Conservation (phyloP, 208 protist species). For the Herpetomonas samuelpessoai region DNA sequence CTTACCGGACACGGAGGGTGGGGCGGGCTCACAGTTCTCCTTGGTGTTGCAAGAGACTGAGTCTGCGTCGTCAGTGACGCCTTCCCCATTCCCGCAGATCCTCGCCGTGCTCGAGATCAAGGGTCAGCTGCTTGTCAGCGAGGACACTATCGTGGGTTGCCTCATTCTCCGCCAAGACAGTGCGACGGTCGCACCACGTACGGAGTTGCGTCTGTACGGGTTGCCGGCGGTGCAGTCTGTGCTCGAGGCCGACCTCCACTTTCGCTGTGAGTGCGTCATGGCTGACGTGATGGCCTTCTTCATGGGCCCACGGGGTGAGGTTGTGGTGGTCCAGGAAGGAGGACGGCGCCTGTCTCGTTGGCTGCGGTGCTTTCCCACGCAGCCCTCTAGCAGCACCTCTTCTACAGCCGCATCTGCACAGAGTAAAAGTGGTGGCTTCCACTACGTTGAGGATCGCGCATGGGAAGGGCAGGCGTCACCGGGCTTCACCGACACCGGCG, state of each 20-base stretch:
- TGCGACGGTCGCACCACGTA: not conserved
- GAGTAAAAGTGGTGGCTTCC: slow-evolving; percentile 15
- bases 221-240: slow-evolving; percentile 42
- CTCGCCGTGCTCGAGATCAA: slow-evolving; percentile 17
- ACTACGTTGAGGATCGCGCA: slow-evolving; percentile 26
- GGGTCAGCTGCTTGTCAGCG: slow-evolving; percentile 37
- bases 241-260: slow-evolving; percentile 8
- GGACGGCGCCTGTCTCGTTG: slow-evolving; percentile 33
- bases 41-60: not conserved
- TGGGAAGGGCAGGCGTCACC: slow-evolving; percentile 11
- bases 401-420: slow-evolving; percentile 3
- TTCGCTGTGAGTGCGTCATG: slow-evolving; percentile 47
- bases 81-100: not conserved
- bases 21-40: not conserved
- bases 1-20: not conserved
- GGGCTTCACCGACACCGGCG: not conserved
- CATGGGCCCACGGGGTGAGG: slow-evolving; percentile 43
- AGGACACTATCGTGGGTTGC: slow-evolving; percentile 46
- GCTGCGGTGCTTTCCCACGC: slow-evolving; percentile 50
- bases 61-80: not conserved
- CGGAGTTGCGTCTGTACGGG: slow-evolving; percentile 57
- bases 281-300: slow-evolving; percentile 49
- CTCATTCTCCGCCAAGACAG: slow-evolving; percentile 2
- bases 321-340: slow-evolving; percentile 28
- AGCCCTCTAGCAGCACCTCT: not conserved